Base-by-base conservation (phyloP, 1,284 basidiomycete species). In the Thecaphora thlaspeos region DNA sequence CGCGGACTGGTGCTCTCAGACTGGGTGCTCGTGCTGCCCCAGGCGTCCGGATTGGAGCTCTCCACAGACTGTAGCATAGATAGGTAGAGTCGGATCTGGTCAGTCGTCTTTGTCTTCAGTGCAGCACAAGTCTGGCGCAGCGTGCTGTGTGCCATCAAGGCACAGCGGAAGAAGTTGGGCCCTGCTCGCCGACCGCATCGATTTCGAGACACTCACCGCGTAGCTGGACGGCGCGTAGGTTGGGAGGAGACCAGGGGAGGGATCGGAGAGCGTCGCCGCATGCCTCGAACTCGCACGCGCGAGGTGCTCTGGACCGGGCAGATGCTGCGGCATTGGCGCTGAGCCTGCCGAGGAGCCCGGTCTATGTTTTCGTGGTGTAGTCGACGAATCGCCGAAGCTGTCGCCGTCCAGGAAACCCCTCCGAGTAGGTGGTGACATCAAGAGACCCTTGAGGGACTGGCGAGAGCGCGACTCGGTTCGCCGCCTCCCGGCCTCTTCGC, bases 391-490 rank as follows among this genome's bases (percentile, higher is more conserved):
- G 36, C 48, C 40, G 4, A 47, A 46, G n/a, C 55, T 50, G 11
- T 63, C 61, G 19, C 51, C 52, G n/a, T 63, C 61, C 17, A 63
- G 52, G 15, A 52, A 56, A 12, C 48, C 32, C 22, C 55, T 55
- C 38, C 56, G 57, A 19, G 50, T 50, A 22, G 61, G 61, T 26
- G 61, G 61, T n/a, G 61, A 64, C 3, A 64, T 47, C 36, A 64
- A 56, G 44, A 64, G 56, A 0, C 61, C 61, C 26, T 64, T 64
- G 30, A 64, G 51, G 4, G 56, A 45, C 23, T 64, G 61, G 44
- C 61, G 61, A 24, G 55, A 60, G 4, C 61, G 56, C n/a, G 61
- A 64, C 30, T 64, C 61, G 28, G 51, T 56, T 41, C 61, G 38
- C 36, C 61, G 46, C 37, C 56, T 48, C 4, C 47, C 45, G 17